Evolutionary conservation across 495 filamentous ascomycete species (phyloP).

Genomic region (Lineolata rhizophorae): DNA sequence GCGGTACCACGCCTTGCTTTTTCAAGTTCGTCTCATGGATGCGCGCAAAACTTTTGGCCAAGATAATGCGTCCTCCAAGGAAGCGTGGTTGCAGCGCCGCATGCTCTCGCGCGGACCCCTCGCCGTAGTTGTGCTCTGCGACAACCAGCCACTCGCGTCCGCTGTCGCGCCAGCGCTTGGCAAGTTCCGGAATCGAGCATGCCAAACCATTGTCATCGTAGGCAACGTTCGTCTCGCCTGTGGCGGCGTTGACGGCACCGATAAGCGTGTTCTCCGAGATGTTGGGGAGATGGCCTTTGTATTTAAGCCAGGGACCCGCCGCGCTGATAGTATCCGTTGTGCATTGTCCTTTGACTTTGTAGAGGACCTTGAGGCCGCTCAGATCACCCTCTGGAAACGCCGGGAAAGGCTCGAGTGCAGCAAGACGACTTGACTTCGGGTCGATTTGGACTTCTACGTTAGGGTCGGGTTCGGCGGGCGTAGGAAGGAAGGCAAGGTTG

Average conservation of each 20-base stretch:
- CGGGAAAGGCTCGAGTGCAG: slow-evolving; percentile 74
- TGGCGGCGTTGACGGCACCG: slow-evolving; percentile 77
- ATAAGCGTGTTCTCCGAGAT: slow-evolving; percentile 93
- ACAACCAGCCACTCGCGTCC: slow-evolving; percentile 72
- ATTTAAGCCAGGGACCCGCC: slow-evolving; percentile 93
- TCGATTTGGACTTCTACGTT: slow-evolving; percentile 47
- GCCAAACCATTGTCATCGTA: slow-evolving; percentile 53
- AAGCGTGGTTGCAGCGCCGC: slow-evolving; percentile 92
- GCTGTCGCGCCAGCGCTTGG: slow-evolving; percentile 51
- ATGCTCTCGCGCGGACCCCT: slow-evolving; percentile 86
- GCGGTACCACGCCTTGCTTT: slow-evolving; percentile 91
- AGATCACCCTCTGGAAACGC: slow-evolving; percentile 64
- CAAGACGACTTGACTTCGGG: slow-evolving; percentile 69
- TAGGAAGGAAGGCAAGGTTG: slow-evolving; percentile 51
- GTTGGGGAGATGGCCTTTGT: slow-evolving; percentile 96
- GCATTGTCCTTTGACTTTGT: slow-evolving; percentile 93
- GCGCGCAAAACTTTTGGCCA: slow-evolving; percentile 78
- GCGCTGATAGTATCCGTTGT: slow-evolving; percentile 97
- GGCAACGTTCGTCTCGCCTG: slow-evolving; percentile 75
- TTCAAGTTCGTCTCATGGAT: slow-evolving; percentile 99
- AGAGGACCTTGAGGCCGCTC: slow-evolving; percentile 51
- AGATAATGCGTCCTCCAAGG: slow-evolving; percentile 69
- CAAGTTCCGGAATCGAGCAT: slow-evolving; percentile 65
- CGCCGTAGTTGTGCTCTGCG: slow-evolving; percentile 95
- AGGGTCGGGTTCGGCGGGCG: slow-evolving; percentile 43